Conservation (phyloP, 805 yeast species). For the Wickerhamomyces bovis region DNA sequence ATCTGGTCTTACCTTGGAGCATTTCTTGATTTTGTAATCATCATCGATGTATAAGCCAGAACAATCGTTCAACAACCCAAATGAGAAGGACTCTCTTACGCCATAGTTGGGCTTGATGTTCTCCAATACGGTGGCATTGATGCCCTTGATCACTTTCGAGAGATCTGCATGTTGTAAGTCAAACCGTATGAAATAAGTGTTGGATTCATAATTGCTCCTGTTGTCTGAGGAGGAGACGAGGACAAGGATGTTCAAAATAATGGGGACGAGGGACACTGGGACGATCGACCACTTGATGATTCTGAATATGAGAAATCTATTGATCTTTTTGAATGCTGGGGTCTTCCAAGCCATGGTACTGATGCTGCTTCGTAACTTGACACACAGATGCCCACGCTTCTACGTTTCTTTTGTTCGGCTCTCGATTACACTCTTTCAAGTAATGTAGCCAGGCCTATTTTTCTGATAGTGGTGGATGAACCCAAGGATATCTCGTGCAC, state of each 20-base stretch:
- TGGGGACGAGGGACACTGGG: conserved; percentile 5
- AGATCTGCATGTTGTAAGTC: conserved; percentile 5
- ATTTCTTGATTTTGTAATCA: background rate
- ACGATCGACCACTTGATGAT: conserved; percentile 5
- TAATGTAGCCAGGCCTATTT: too few species aligned
- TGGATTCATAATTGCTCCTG: background rate
- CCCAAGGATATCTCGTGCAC: too few species aligned
- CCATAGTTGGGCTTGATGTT: background rate
- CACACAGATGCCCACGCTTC: too few species aligned
- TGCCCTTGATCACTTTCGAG: background rate
- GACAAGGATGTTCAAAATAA: conserved; percentile 4
- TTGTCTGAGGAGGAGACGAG: background rate
- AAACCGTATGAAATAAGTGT: conserved; percentile 5
- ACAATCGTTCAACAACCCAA: conserved; percentile 5
- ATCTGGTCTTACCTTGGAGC: background rate
- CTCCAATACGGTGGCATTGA: background rate
- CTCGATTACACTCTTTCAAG: too few species aligned
- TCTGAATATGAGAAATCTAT: background rate
- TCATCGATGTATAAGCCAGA: conserved; percentile 3
- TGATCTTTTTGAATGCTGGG: background rate
- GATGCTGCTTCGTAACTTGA: too few species aligned
- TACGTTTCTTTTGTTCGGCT: too few species aligned
- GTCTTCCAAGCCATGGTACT: background rate
- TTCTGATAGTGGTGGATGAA: too few species aligned
- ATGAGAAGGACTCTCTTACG: conserved; percentile 2